A percentile compares a stretch with the other conserved stretches of the same genome.
phyloP scores from a whole-genome alignment of 1,139 yeast genomes.

The Diutina mesorugosa region DNA sequence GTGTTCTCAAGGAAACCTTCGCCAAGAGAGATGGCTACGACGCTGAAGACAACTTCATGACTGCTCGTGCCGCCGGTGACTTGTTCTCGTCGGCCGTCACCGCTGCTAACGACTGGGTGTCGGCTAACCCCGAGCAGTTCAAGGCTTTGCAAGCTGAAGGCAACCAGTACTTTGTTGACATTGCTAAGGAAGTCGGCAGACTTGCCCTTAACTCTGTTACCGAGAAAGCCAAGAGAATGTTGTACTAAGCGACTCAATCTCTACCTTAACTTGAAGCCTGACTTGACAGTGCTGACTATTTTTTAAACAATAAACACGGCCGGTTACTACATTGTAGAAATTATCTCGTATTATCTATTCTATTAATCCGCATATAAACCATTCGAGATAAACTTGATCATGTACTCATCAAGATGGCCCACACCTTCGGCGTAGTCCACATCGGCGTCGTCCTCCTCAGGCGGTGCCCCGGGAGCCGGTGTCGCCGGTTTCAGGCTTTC shows the following conservation, averaged over 20 bases:
- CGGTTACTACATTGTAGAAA: background rate
- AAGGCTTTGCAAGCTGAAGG: background rate
- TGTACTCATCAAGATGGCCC: slow-evolving; percentile 92
- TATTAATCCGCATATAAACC: background rate
- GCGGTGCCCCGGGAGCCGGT: slow-evolving; percentile 18
- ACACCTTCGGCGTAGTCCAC: slow-evolving; percentile 61
- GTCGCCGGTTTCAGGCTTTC: slow-evolving; percentile 22
- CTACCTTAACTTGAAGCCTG: background rate
- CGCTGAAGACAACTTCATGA: background rate
- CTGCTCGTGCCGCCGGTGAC: background rate
- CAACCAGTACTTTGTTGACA: background rate
- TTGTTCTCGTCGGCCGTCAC: background rate
- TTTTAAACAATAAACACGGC: background rate
- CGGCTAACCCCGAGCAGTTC: background rate
- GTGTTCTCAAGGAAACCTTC: background rate
- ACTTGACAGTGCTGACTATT: background rate
- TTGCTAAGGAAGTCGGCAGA: background rate
- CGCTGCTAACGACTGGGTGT: background rate
- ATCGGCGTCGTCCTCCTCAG: slow-evolving; percentile 13
- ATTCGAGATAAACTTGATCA: slow-evolving; percentile 32
- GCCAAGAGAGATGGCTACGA: background rate
- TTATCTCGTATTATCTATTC: background rate
- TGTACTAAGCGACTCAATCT: background rate
- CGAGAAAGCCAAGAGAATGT: background rate
- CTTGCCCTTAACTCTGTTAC: background rate